Base-by-base conservation (phyloP, 2,329 filamentous ascomycete genomes). In the Didymella pomorum region DNA sequence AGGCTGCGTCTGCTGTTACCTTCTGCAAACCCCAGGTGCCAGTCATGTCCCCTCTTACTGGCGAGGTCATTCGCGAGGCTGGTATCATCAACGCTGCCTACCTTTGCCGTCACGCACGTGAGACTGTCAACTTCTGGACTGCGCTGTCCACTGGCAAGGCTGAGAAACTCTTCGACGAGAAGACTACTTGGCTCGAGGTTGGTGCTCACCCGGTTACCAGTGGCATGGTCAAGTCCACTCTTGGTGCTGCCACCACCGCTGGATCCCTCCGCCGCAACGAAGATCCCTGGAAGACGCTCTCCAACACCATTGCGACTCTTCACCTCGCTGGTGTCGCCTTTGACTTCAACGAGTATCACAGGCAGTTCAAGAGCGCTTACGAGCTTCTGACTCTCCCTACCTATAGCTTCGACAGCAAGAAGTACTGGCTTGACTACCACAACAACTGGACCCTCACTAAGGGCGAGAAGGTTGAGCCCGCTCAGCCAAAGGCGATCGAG, bases 361-460 rank as follows among this genome's bases (percentile, higher is more conserved):
- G 82, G 42, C 82, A 86, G 52, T 89, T 87, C 72, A 83, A 86
- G 64, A 71, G 79, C 35, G 81, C 81, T 1, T 83, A 88, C 41
- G 79, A 84, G 41, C 78, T 91, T 16, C 77, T 90, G n/a, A 79
- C 84, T n/a, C 78, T 92, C 4, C 89, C 89, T 2, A 82, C 83
- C 0, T 92, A 92, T 71, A 82, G 82, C 0, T 92, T 88, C 71
- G 87, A 92, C 71, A 79, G 85, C 62, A 91, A 91, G 80, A 86
- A 85, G 65, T 91, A 91, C 76, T 90, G 88, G 88, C 82, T 90
- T 16, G 86, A 87, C 71, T 90, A 90, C 73, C 81, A 83, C 61
- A 88, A 90, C 61, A 87, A 92, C 74, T 93, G 89, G 87, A 85
- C 82, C 29, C 77, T 92, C 35, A 87, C 83, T 60, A 93, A 93